phyloP scores from a whole-genome alignment of 2,329 filamentous ascomycete genomes.

The Coccinonectria pachysandricola region DNA sequence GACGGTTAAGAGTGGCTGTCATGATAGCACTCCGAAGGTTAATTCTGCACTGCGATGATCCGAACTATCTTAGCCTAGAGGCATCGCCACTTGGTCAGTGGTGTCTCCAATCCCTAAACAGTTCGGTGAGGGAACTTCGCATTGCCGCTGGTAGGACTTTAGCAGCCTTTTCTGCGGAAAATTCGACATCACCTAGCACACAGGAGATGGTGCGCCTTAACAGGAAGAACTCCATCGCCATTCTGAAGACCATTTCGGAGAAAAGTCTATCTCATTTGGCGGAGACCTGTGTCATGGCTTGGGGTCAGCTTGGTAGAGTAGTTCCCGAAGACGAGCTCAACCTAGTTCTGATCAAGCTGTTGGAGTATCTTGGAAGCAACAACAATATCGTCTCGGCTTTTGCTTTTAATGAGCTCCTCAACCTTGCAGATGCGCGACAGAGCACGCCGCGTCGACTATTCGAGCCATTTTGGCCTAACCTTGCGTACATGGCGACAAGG shows the following conservation, averaged over 20 bases:
- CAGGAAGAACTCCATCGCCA: slow-evolving; percentile 57
- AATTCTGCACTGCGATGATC: slow-evolving; percentile 52
- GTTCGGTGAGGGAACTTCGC: slow-evolving; percentile 75
- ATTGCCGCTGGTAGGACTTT: slow-evolving; percentile 66
- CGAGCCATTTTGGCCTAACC: slow-evolving; percentile 76
- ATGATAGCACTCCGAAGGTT: slow-evolving; percentile 64
- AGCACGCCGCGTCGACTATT: slow-evolving; percentile 60
- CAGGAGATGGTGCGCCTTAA: slow-evolving; percentile 30
- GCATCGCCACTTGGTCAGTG: slow-evolving; percentile 63
- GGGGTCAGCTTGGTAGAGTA: slow-evolving; percentile 72
- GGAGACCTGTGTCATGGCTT: slow-evolving; percentile 77
- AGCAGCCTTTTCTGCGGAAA: slow-evolving; percentile 48
- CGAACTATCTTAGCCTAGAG: slow-evolving; percentile 54
- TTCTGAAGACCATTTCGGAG: slow-evolving; percentile 63
- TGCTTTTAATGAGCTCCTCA: slow-evolving; percentile 72
- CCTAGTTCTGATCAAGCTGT: slow-evolving; percentile 69
- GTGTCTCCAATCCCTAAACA: slow-evolving; percentile 71
- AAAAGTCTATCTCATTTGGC: slow-evolving; percentile 57
- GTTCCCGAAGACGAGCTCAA: slow-evolving; percentile 77
- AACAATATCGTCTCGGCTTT: slow-evolving; percentile 71
- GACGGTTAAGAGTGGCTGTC: slow-evolving; percentile 55
- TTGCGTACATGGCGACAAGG: slow-evolving; percentile 74
- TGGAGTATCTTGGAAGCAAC: slow-evolving; percentile 77
- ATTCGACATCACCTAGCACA: slow-evolving; percentile 5
- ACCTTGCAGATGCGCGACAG: slow-evolving; percentile 55